A percentile compares a stretch with the other conserved stretches of the same genome.
Evolutionary conservation across 2,329 filamentous ascomycete genomes (phyloP).

Genomic region (Cladophialophora chaetospira): DNA sequence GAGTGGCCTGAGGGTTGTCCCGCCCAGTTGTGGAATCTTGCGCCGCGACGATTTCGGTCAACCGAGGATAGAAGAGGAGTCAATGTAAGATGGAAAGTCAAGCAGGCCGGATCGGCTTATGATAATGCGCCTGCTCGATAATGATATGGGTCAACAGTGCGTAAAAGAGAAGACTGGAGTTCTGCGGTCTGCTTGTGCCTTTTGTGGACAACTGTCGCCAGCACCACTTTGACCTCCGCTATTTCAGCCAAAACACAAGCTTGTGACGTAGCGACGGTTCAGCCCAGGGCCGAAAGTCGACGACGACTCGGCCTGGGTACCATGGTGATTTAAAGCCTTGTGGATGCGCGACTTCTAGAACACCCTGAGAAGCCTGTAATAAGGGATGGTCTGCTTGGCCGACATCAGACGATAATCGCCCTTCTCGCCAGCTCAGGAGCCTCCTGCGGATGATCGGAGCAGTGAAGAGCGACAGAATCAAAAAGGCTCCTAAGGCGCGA

Average conservation of each 20-base stretch:
- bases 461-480: not conserved
- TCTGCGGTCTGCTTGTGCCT: not conserved
- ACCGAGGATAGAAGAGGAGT: conserved; percentile 5
- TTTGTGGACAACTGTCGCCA: conserved; percentile 1
- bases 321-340: not conserved
- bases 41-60: conserved; percentile 3
- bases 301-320: not conserved
- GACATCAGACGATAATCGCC: not conserved
- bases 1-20: conserved; percentile 6
- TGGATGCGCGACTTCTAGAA: conserved; percentile 4
- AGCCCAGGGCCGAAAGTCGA: not conserved
- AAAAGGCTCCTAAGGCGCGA: not conserved
- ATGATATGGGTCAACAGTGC: not conserved
- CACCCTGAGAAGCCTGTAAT: not conserved
- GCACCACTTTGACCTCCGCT: conserved; percentile 3
- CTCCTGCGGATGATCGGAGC: conserved; percentile 22
- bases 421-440: conserved; percentile 12
- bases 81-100: conserved; percentile 2
- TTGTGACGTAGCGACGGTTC: conserved; percentile 8
- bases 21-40: not conserved
- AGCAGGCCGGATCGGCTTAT: conserved; percentile 1
- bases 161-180: not conserved
- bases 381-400: conserved; percentile 8
- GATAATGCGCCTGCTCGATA: not conserved
- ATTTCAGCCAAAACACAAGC: not conserved